Evolutionary conservation across 306 rosid species (phyloP).

Genomic region (Citrullus amarus): DNA sequence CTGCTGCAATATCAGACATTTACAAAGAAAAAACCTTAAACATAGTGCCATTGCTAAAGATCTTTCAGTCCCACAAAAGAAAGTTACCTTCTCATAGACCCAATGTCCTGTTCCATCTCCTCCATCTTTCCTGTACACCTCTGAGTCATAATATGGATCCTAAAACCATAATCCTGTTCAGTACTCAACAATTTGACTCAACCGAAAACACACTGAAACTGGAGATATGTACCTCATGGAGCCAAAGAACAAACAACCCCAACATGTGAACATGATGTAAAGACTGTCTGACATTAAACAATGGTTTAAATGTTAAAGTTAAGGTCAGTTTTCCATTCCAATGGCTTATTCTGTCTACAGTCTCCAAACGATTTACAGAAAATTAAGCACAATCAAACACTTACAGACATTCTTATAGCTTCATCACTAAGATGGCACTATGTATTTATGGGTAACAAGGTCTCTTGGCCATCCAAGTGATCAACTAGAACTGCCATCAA

Average conservation of each 20-base stretch:
- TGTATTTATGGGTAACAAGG: conserved; percentile 26
- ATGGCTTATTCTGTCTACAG: not conserved
- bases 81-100: conserved; percentile 73
- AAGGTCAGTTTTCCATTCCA: not conserved
- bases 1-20: conserved; percentile 43
- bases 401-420: conserved; percentile 68
- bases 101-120: conserved; percentile 88
- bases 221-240: conserved; percentile 54
- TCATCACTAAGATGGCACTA: conserved; percentile 60
- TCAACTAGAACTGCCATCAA: conserved; percentile 48
- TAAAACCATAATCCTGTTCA: conserved; percentile 14
- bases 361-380: not conserved
- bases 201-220: not conserved
- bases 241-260: conserved; percentile 89
- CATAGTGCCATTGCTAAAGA: not conserved
- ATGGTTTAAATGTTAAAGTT: not conserved
- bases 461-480: conserved; percentile 37
- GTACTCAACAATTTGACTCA: not conserved
- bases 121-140: conserved; percentile 70
- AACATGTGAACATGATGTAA: conserved; percentile 64
- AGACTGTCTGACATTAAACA: conserved; percentile 20
- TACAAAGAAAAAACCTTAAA: not conserved
- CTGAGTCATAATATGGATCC: conserved; percentile 91
- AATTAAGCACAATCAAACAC: conserved; percentile 7
- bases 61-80: not conserved